Base-by-base conservation (phyloP, 148 eudicot genomes). In the Pharnaceum exiguum region DNA sequence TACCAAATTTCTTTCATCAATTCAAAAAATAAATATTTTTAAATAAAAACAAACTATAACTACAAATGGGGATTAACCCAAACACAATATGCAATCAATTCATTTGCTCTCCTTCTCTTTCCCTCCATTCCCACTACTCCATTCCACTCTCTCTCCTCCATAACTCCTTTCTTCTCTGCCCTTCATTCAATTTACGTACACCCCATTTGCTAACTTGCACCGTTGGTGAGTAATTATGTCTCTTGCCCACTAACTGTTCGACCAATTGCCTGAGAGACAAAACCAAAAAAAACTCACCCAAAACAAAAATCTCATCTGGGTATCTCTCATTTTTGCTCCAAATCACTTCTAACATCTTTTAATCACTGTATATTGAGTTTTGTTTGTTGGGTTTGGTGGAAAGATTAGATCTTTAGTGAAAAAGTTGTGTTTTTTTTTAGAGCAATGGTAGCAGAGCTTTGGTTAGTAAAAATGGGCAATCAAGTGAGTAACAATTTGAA, bases 361-460 rank as follows among this genome's bases (percentile, higher is more conserved):
- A 36, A 15, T 55, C 57, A 33, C 8, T 40, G 12, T 31, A 10
- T 30, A 10, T 22, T 16, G 53, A 17, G 30, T 45, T 27, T 18
- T 47, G 5, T 15, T 26, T 17, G n/a, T n/a, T n/a, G n/a, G n/a
- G n/a, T n/a, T n/a, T n/a, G n/a, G n/a, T n/a, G n/a, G n/a, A n/a
- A n/a, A n/a, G n/a, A n/a, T n/a, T n/a, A n/a, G n/a, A n/a, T n/a
- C n/a, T n/a, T n/a, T n/a, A n/a, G n/a, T n/a, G n/a, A n/a, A n/a
- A n/a, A n/a, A n/a, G n/a, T 22, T 16, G 53, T 18, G 30, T 45
- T 27, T 18, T 47, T 7, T 15, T 26, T 17, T 25, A 55, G 24
- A 51, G 73, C 63, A 63, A 91, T 91, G 98, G 96, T 88, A 67
- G 94, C 84, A 7, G 90, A 88, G 72, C 84, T 90, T 74, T 93